Percentiles rank a stretch among this genome's conserved stretches.
These are phyloP conservation scores for Tolypocladium ophioglossoides DNA, from an alignment of 2,329 filamentous ascomycete species.

Conservation along the genomic window DNA sequence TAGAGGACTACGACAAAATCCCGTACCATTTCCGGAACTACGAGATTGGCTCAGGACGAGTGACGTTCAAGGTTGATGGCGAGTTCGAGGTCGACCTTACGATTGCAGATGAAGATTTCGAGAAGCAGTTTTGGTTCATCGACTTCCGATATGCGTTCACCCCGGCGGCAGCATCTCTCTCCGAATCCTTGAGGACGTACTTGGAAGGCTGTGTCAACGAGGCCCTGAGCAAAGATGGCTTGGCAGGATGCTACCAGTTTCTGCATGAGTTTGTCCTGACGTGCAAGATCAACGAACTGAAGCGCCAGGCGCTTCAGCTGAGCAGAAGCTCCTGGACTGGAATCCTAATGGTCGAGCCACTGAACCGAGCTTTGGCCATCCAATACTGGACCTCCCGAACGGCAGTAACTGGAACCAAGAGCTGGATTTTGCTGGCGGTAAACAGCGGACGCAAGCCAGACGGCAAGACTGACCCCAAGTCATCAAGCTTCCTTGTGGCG, in stretches of 20 bases:
- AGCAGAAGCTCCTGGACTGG: constrained; percentile 65
- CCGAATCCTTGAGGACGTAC: constrained; percentile 51
- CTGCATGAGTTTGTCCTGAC: constrained; percentile 83
- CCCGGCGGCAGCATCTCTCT: constrained; percentile 52
- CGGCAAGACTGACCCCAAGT: constrained; percentile 26
- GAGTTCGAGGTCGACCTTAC: constrained; percentile 94
- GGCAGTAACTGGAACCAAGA: constrained; percentile 52
- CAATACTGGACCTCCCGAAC: constrained; percentile 75
- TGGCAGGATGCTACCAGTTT: constrained; percentile 74
- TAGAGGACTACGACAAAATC: constrained; percentile 68
- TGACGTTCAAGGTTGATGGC: constrained; percentile 70
- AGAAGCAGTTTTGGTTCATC: constrained; percentile 86
- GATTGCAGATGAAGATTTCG: constrained; percentile 73
- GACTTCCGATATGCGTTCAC: constrained; percentile 78
- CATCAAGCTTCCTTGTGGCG: constrained; percentile 45
- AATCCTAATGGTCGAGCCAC: constrained; percentile 63
- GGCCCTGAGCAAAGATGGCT: constrained; percentile 56
- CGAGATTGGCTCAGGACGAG: constrained; percentile 72
- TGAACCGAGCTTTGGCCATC: constrained; percentile 73
- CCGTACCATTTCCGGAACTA: constrained; percentile 71
- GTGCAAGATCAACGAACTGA: constrained; percentile 77
- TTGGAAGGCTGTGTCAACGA: constrained; percentile 66
- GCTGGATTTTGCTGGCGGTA: constrained; percentile 83
- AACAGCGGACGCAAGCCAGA: constrained; percentile 48
- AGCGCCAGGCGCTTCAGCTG: constrained; percentile 65